phyloP scores from a whole-genome alignment of 139 green algal species.

The Penium margaritaceum region DNA sequence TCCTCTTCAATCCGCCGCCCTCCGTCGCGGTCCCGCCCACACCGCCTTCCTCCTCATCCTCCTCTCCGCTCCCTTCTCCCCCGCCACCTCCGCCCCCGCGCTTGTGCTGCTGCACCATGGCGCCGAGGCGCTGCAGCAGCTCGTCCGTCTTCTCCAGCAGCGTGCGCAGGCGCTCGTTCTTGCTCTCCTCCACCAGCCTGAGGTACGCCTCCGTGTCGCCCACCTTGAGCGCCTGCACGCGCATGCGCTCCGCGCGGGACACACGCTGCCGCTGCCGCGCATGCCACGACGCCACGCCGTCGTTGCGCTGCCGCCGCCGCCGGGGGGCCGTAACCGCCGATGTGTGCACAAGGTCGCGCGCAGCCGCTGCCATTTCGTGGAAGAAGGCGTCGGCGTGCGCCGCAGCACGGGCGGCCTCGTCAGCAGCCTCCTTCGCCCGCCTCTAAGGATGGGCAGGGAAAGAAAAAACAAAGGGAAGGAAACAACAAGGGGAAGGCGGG shows the following conservation, averaged over 20 bases:
- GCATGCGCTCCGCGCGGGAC: conserved; percentile 33
- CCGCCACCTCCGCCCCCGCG: background rate
- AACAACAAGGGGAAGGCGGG: background rate
- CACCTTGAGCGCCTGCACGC: conserved; percentile 56
- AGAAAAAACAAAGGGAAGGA: background rate
- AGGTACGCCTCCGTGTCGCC: conserved; percentile 75
- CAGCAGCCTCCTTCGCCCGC: background rate
- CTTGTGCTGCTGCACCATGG: conserved; percentile 47
- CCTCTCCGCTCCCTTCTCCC: conserved; percentile 1
- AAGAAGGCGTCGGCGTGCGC: conserved; percentile 28
- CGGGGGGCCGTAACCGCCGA: conserved; percentile 4
- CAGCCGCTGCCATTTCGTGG: conserved; percentile 20
- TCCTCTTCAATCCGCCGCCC: too few species aligned
- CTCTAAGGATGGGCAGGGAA: background rate
- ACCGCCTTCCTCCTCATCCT: background rate
- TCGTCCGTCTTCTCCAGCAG: conserved; percentile 78
- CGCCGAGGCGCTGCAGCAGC: conserved; percentile 81
- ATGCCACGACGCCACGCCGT: conserved; percentile 38
- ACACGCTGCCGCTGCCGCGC: conserved; percentile 26
- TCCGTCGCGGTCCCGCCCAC: background rate
- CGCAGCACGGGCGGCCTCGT: background rate
- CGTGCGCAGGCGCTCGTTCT: conserved; percentile 47
- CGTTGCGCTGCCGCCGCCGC: conserved; percentile 38
- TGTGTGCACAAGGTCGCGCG: too few species aligned
- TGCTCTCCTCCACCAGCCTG: conserved; percentile 51